A percentile compares a stretch with the other conserved stretches of the same genome.
Conservation (phyloP, 176 grass and related monocot species). For the Eragrostis curvula region DNA sequence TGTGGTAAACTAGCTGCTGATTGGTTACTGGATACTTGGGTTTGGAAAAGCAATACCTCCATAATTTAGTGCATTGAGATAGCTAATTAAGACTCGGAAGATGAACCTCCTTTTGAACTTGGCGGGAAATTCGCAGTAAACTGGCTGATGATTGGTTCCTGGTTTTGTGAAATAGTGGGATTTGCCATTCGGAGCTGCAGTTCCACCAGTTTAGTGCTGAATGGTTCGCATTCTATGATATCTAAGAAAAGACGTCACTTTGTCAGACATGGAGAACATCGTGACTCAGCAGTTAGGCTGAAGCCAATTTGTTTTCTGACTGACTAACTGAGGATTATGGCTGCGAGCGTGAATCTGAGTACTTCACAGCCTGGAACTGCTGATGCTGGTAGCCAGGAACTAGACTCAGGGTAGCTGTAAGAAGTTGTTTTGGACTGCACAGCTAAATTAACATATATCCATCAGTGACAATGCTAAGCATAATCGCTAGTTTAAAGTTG, state of each 20-base stretch:
- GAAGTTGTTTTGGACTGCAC: not conserved
- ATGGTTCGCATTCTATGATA: not conserved
- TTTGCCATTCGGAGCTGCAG: not conserved
- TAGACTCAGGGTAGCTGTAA: conserved; percentile 13
- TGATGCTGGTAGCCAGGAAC: not conserved
- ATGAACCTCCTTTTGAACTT: not conserved
- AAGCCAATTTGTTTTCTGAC: conserved; percentile 2
- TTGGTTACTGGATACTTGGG: not conserved
- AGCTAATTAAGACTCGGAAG: not conserved
- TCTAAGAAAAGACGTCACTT: conserved; percentile 13
- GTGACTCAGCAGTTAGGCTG: not conserved
- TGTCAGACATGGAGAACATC: not conserved
- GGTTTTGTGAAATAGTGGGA: not conserved
- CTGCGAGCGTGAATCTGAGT: not conserved
- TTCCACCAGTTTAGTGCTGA: conserved; percentile 10
- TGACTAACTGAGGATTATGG: not conserved
- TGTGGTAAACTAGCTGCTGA: not conserved
- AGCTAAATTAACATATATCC: not conserved
- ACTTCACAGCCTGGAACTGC: not conserved
- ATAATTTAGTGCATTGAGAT: not conserved
- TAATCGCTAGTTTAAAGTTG: not conserved
- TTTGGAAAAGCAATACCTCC: not conserved
- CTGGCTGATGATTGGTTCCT: not conserved
- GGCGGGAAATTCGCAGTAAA: not conserved
- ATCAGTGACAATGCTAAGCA: not conserved